These are phyloP conservation scores for Eucalyptus victrix DNA, from an alignment of 345 rosid genomes.

Conservation along the genomic window DNA sequence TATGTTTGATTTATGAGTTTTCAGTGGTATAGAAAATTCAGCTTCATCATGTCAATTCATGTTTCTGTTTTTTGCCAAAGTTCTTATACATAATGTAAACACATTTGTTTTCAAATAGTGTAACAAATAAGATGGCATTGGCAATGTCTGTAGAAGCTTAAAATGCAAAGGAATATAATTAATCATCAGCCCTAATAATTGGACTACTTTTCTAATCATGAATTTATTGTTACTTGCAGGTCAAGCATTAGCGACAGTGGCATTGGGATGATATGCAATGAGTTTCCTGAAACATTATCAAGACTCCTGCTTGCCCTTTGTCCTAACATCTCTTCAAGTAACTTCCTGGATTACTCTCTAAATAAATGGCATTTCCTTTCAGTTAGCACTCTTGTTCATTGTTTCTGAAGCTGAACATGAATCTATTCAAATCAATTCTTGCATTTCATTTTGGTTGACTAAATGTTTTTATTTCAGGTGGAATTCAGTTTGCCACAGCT, in stretches of 20 bases:
- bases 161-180: neutral
- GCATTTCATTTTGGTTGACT: neutral
- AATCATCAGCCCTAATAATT: neutral
- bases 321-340: constrained; percentile 98
- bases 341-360: constrained; percentile 7
- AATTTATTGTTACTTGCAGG: constrained; percentile 24
- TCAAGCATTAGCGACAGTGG: constrained; percentile 94
- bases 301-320: constrained; percentile 88
- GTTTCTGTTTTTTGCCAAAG: neutral
- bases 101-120: neutral
- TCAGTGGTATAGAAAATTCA: neutral
- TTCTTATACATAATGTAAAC: neutral
- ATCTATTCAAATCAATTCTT: neutral
- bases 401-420: neutral
- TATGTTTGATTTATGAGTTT: neutral
- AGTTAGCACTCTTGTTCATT: neutral
- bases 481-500: constrained; percentile 95
- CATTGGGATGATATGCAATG: constrained; percentile 96
- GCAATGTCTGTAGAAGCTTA: neutral
- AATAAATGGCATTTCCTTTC: neutral
- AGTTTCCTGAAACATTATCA: constrained; percentile 65
- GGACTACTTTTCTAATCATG: neutral
- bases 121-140: neutral
- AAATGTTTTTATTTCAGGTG: constrained; percentile 38
- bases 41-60: neutral